Evolutionary conservation across 805 yeast genomes (phyloP), one percentile per base, ranked within the genome.

Genomic region (Pichia thaimueangensis): DNA sequence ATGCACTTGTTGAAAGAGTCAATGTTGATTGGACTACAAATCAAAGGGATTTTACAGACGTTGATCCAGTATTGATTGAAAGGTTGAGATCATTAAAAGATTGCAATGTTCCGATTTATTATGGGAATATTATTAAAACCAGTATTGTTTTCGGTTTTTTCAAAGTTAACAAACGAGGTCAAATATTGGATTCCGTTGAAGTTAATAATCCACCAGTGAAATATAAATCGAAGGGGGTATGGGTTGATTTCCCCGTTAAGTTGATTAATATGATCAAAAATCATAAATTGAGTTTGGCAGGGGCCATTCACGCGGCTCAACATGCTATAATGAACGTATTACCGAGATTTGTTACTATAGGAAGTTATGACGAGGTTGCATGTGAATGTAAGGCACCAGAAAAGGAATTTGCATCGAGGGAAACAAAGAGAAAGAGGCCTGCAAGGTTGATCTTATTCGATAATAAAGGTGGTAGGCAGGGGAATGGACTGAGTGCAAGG

Each of bases 381-480:
- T 86, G 97, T 0, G 99, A 93, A 60, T 93, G 99, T 62, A 93
- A 93, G 55, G 97, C 97, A 0, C 97, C 98, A 0, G 95, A 88
- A 50, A 93, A 93, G 54, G 99, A 93, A 57, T 86, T 91, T 69
- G 86, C 96, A 1, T 71, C 73, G 37, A 63, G 87, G 23, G 84
- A 84, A 55, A 73, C 91, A 0, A 61, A 63, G 15, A 66, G 98
- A 31, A 76, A 74, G 43, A 65, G 99, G 32, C 97, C 97, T 0
- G 95, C 95, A 0, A 67, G 98, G 41, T 64, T 93, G 38, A 78
- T 89, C 1, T 84, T 93, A 51, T 80, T 79, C 56, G 97, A 93
- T 59, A 72, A 86, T 1, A 78, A 80, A 54, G 96, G 95, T 10
- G 95, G 95, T 1, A 70, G 70, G 42, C 67, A 70, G 35, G 96